Conservation (phyloP, 495 filamentous ascomycete species). For the Penicillium lividum region DNA sequence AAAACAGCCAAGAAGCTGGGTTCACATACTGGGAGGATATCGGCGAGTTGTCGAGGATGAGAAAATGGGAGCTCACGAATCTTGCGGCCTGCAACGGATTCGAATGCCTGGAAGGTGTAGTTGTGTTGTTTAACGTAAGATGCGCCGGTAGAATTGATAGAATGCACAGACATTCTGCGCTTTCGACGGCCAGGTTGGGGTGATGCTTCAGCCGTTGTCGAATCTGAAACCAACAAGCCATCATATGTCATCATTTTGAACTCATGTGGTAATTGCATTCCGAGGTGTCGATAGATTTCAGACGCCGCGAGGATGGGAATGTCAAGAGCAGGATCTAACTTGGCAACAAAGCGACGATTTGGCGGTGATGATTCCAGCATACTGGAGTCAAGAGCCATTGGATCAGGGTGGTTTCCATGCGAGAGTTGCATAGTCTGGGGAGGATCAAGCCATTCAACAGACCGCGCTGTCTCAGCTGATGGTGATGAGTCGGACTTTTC, state of each 20-base stretch:
- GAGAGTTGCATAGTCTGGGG: slow-evolving; percentile 45
- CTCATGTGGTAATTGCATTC: slow-evolving; percentile 54
- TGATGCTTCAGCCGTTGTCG: slow-evolving; percentile 21
- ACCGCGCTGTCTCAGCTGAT: slow-evolving; percentile 22
- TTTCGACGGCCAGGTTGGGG: slow-evolving; percentile 33
- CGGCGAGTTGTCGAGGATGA: slow-evolving; percentile 81
- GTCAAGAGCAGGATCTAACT: slow-evolving; percentile 79
- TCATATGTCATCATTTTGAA: slow-evolving; percentile 64
- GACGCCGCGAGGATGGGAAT: slow-evolving; percentile 67
- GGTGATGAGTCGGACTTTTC: slow-evolving; percentile 26
- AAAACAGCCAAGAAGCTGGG: neutral
- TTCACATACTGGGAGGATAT: slow-evolving; percentile 64
- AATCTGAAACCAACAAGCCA: slow-evolving; percentile 60
- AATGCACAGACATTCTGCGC: slow-evolving; percentile 35
- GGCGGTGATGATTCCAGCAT: slow-evolving; percentile 54
- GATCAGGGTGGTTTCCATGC: slow-evolving; percentile 40
- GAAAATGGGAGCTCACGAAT: slow-evolving; percentile 77
- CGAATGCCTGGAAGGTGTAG: slow-evolving; percentile 71
- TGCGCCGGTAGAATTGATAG: slow-evolving; percentile 38
- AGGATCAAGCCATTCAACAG: slow-evolving; percentile 54
- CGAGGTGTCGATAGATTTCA: slow-evolving; percentile 67
- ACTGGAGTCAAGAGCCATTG: slow-evolving; percentile 48
- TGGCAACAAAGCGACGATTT: slow-evolving; percentile 79
- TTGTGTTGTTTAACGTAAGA: slow-evolving; percentile 54
- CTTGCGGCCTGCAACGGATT: slow-evolving; percentile 65